Percentiles rank a stretch among this genome's conserved stretches.
Evolutionary conservation across 1,284 basidiomycete genomes (phyloP).

Genomic region (Cutaneotrichosporon cyanovorans): DNA sequence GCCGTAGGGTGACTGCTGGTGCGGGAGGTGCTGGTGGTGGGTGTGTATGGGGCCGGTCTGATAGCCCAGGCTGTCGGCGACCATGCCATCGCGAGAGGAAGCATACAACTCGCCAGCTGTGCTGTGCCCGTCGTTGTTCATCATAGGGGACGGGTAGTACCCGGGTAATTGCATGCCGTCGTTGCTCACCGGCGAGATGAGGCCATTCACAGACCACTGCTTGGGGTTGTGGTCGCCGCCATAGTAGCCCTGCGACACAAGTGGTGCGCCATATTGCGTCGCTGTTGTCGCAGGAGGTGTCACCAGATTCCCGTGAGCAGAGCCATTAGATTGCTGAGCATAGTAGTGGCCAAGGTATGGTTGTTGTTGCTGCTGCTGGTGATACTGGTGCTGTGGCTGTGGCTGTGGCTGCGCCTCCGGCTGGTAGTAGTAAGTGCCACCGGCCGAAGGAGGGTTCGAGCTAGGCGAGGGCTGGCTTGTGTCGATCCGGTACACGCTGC

Average conservation of each 20-base stretch:
- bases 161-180: neutral
- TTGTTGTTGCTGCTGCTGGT: neutral
- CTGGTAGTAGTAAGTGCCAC: neutral
- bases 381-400: too few species aligned
- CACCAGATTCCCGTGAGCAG: slow-evolving; percentile 9
- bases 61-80: slow-evolving; percentile 6
- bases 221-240: slow-evolving; percentile 2
- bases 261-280: slow-evolving; percentile 11
- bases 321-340: slow-evolving; percentile 8
- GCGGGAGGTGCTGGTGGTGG: slow-evolving; percentile 2
- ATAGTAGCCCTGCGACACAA: slow-evolving; percentile 8
- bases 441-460: neutral
- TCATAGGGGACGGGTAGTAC: slow-evolving; percentile 11
- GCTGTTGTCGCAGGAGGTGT: slow-evolving; percentile 13
- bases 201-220: slow-evolving; percentile 10
- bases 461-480: neutral
- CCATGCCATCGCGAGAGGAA: slow-evolving; percentile 1
- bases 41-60: slow-evolving; percentile 2
- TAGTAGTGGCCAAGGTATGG: neutral
- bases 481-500: slow-evolving; percentile 10
- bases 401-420: neutral
- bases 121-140: slow-evolving; percentile 4
- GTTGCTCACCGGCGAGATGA: slow-evolving; percentile 6
- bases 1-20: too few species aligned
- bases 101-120: slow-evolving; percentile 9